A percentile compares a stretch with the other conserved stretches of the same genome.
phyloP scores from a whole-genome alignment of 768 basidiomycete species.

The Tylopilus balloui region DNA sequence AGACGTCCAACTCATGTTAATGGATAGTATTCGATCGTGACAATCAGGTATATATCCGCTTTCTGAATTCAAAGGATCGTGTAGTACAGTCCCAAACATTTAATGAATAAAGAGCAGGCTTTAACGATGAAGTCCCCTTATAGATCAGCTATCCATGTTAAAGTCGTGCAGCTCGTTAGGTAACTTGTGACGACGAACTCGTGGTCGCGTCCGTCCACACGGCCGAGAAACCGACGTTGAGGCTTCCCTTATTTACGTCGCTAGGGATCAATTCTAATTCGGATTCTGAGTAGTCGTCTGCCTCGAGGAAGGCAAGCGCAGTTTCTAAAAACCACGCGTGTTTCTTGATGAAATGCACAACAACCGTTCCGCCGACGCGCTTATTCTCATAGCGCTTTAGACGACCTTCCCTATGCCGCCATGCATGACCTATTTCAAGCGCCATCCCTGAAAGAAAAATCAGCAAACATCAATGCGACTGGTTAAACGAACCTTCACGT shows the following conservation, averaged over 20 bases:
- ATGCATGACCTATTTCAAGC: conserved; percentile 59
- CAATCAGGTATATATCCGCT: conserved; percentile 4
- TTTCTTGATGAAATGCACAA: conserved; percentile 97
- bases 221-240: conserved; percentile 21
- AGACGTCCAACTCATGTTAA: neutral
- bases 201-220: conserved; percentile 29
- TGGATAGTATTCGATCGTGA: neutral
- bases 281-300: conserved; percentile 62
- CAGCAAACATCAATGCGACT: neutral
- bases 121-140: neutral
- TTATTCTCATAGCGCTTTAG: conserved; percentile 56
- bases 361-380: conserved; percentile 87
- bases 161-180: neutral
- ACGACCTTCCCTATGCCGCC: conserved; percentile 70
- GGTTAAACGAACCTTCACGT: conserved; percentile 48
- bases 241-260: conserved; percentile 8
- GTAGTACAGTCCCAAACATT: conserved; percentile 12
- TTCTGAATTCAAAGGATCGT: conserved; percentile 1
- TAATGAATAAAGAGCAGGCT: conserved; percentile 21
- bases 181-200: conserved; percentile 3
- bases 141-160: neutral
- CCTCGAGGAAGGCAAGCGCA: conserved; percentile 79
- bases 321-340: conserved; percentile 96
- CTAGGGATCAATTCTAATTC: conserved; percentile 19
- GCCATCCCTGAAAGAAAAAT: conserved; percentile 42